A percentile compares a stretch with the other conserved stretches of the same genome.
These are phyloP conservation scores for Fallopia convolvulus DNA, from an alignment of 148 eudicot species.

Conservation along the genomic window DNA sequence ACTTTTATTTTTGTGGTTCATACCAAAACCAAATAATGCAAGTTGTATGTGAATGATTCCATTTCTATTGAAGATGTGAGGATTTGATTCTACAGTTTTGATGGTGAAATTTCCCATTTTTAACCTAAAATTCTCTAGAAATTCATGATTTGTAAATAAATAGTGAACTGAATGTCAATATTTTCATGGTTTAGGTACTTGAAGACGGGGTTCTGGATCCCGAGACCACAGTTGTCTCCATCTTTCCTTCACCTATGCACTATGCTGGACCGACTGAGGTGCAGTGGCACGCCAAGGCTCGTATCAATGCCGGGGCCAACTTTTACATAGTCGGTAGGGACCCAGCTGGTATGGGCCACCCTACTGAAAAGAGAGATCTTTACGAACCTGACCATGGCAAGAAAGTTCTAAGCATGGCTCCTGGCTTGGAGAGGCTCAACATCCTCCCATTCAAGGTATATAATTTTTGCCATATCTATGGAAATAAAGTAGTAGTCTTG, in stretches of 20 bases:
- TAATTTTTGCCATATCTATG: neutral
- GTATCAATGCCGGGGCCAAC: constrained; percentile 91
- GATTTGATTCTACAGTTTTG: no score
- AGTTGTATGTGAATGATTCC: no score
- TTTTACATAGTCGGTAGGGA: constrained; percentile 93
- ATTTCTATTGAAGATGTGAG: no score
- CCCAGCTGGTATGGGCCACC: constrained; percentile 97
- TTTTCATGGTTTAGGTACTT: constrained; percentile 44
- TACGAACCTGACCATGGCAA: constrained; percentile 92
- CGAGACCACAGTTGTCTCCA: constrained; percentile 87
- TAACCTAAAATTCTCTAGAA: no score
- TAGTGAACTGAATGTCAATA: neutral
- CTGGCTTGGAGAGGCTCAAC: constrained; percentile 80
- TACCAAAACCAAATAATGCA: no score
- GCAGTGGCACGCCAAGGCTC: constrained; percentile 97
- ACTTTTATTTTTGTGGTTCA: no score
- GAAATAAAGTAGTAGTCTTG: neutral
- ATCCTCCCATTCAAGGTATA: constrained; percentile 90
- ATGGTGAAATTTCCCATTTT: no score
- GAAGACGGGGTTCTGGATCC: constrained; percentile 90
- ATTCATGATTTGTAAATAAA: no score
- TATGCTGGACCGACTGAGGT: constrained; percentile 98
- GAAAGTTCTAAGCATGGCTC: constrained; percentile 89
- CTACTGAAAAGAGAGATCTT: constrained; percentile 69
- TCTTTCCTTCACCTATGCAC: constrained; percentile 97